A percentile compares a stretch with the other conserved stretches of the same genome.
Conservation (phyloP, 1,284 basidiomycete species). For the Coriolopsis trogii region DNA sequence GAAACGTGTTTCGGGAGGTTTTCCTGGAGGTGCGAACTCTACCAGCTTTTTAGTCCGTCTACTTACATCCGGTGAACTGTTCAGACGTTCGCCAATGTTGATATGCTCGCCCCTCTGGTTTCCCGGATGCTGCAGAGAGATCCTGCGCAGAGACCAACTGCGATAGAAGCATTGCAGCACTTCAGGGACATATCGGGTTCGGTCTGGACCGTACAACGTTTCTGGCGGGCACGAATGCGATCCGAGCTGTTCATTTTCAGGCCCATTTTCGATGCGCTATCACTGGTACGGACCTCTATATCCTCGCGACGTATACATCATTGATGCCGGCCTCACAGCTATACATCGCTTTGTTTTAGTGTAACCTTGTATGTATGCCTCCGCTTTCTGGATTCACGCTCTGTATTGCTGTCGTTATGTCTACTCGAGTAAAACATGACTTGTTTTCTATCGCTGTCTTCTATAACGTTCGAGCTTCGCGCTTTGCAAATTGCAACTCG, state of each 20-base stretch:
- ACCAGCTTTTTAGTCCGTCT: too few species aligned
- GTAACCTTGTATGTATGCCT: too few species aligned
- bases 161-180: background rate
- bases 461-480: too few species aligned
- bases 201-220: background rate
- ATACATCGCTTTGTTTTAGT: too few species aligned
- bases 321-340: too few species aligned
- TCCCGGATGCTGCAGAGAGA: background rate
- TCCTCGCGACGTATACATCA: too few species aligned
- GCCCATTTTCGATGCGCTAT: background rate
- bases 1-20: conserved; percentile 21
- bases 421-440: too few species aligned
- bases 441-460: too few species aligned
- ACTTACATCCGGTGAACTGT: background rate
- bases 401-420: too few species aligned
- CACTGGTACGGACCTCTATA: background rate
- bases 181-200: background rate
- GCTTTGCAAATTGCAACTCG: too few species aligned
- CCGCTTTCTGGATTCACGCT: too few species aligned
- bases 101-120: background rate
- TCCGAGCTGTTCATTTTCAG: background rate
- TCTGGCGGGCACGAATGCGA: background rate
- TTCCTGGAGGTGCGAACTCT: background rate
- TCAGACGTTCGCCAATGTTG: background rate
- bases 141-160: background rate